Evolutionary conservation across 192 early-diverging fungal species (phyloP), one percentile per base, ranked within the genome.

Genomic region (Backusella mclennaniae): DNA sequence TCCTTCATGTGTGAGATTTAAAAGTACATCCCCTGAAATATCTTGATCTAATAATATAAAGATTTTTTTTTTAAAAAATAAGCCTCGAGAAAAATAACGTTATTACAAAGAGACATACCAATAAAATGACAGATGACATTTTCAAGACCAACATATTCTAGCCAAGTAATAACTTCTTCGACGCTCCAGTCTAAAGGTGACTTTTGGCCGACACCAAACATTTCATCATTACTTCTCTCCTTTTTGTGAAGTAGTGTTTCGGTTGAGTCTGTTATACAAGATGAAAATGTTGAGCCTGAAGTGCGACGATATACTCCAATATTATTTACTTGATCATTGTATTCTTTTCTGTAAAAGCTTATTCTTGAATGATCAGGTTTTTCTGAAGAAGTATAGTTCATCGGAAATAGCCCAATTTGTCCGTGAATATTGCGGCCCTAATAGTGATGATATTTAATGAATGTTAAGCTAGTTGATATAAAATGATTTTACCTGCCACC

Each of bases 341-440:
- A 53, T 53, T n/a, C 3, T 26, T 12, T 26, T 23, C 21, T 59
- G 8, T 11, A 11, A 11, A n/a, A 49, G 5, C 8, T 12, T 59
- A 59, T 26, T 59, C n/a, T 59, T 23, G 53, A 59, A 59, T 26
- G 8, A 11, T 12, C 23, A 6, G 23, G 23, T 59, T 59, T 53
- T n/a, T 42, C 17, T 33, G 74, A 69, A 44, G 83, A 83, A 73
- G 89, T 86, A 77, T 88, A 91, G 77, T 90, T 92, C 80, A 82
- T 88, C 42, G 93, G 93, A 66, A 94, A 94, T 35, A 94, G 85
- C 23, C 93, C 93, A 17, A 83, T 84, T 42, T 91, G 76, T 46
- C 91, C 90, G 12, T 84, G 82, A 12, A 80, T 42, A 72, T 92
- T 92, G 42, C 82, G 85, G 8, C 93, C 92, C 92, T 93, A 23